These are phyloP conservation scores for Didymella keratinophila DNA, from an alignment of 2,329 filamentous ascomycete species.

Conservation along the genomic window DNA sequence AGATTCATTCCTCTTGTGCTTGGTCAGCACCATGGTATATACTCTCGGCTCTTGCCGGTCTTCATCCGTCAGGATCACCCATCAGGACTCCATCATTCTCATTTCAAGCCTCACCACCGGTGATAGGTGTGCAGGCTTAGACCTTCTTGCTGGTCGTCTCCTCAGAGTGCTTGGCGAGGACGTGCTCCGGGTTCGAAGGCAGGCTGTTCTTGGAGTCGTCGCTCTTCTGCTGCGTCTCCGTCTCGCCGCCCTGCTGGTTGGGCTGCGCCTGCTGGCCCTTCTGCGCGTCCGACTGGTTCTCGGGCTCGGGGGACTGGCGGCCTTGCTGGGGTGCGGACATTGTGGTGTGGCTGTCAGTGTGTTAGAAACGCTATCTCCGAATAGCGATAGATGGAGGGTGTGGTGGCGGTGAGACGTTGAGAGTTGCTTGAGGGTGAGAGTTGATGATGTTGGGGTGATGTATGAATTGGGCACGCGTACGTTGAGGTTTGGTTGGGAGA, in stretches of 20 bases:
- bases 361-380: conserved; percentile 1
- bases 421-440: not conserved
- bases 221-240: conserved; percentile 52
- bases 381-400: not conserved
- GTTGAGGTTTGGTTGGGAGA: not conserved
- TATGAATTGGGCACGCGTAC: conserved; percentile 2
- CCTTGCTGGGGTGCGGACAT: conserved; percentile 74
- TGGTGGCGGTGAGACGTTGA: not conserved
- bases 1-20: conserved; percentile 1
- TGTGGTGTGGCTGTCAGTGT: conserved; percentile 42
- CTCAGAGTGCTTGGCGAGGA: conserved; percentile 67
- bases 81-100: not conserved
- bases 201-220: conserved; percentile 53
- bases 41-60: conserved; percentile 8
- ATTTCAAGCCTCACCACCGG: too few relatives aligned
- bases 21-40: not conserved
- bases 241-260: conserved; percentile 59
- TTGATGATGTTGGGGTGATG: not conserved
- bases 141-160: conserved; percentile 66
- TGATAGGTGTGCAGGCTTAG: not conserved
- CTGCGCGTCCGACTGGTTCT: conserved; percentile 71
- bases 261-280: conserved; percentile 65
- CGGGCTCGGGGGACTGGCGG: conserved; percentile 79
- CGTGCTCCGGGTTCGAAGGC: conserved; percentile 71
- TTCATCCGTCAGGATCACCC: not conserved